Evolutionary conservation across 2,329 filamentous ascomycete genomes (phyloP), one percentile per base, ranked within the genome.

Genomic region (Fusarium sp.): DNA sequence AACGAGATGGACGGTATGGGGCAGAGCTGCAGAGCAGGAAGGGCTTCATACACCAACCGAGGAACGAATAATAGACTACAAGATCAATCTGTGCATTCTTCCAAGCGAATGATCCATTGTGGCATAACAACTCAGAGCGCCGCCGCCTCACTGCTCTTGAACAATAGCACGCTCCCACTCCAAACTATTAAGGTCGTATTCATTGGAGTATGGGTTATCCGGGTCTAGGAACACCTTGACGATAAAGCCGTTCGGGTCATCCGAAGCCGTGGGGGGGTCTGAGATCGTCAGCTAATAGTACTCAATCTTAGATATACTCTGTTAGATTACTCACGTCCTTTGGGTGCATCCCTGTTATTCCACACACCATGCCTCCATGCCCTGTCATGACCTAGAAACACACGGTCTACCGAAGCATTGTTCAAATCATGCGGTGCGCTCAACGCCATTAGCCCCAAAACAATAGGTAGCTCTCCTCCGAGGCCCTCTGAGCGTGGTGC

Each of bases 371-470:
- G 43, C 7, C 31, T 73, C 78, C 78, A 80, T 34, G 61, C 52
- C 5, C 63, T 63, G 7, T 46, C 45, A 14, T 71, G 66, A 22
- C 68, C 72, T 1, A 70, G 54, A 51, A 81, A 81, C 7, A 76
- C 67, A 2, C 34, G 46, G 8, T 73, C 46, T 14, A 56, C 51
- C 0, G 67, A 36, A 18, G 58, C 67, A 8, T 70, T 69, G 2
- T 1, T 22, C 20, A 36, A 4, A 8, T 58, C 46, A 2, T n/a
- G 18, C 3, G 68, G 6, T 7, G 72, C 57, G 60, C 58, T 66
- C 39, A 82, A 77, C 2, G 79, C 80, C 78, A 83, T 81, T n/a
- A 83, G 64, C 1, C 77, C 81, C 5, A 83, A 66, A 13, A 83
- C 68, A 8, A 82, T 76, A 5, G 76, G 69, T 14, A 83, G 53